Evolutionary conservation across 2,329 filamentous ascomycete species (phyloP).

Genomic region (Rugonectria rugulosa): DNA sequence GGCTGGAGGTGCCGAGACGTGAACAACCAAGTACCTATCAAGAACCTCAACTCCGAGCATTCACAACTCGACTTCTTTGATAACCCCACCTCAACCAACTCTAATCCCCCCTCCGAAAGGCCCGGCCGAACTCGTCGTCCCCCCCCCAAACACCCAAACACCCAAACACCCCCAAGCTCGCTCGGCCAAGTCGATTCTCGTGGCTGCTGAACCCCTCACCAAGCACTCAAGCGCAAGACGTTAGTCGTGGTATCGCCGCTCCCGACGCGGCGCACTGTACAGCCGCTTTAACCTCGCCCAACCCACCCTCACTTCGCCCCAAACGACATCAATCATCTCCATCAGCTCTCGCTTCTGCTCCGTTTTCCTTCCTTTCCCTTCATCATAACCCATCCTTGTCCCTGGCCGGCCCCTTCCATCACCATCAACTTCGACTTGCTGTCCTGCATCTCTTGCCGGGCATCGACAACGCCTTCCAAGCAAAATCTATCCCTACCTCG

Average conservation of each 20-base stretch:
- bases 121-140: constrained; percentile 6
- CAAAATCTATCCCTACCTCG: constrained; percentile 20
- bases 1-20: too few relatives aligned
- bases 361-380: constrained; percentile 34
- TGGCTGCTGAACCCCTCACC: not conserved
- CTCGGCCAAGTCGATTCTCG: constrained; percentile 12
- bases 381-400: constrained; percentile 26
- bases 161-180: too few relatives aligned
- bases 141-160: too few relatives aligned
- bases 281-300: constrained; percentile 35
- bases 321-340: constrained; percentile 41
- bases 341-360: constrained; percentile 29
- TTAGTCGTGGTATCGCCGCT: constrained; percentile 16
- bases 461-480: constrained; percentile 29
- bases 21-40: not conserved
- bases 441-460: constrained; percentile 25
- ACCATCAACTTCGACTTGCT: constrained; percentile 10
- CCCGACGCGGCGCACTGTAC: constrained; percentile 38
- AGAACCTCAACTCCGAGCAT: constrained; percentile 7
- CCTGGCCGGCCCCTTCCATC: constrained; percentile 21
- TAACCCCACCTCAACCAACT: constrained; percentile 14
- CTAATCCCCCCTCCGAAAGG: constrained; percentile 5
- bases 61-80: not conserved
- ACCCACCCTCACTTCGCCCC: constrained; percentile 40
- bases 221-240: not conserved